Evolutionary conservation across 2,329 filamentous ascomycete species (phyloP), one percentile per base, ranked within the genome.

Genomic region (Aspergillus sp.): DNA sequence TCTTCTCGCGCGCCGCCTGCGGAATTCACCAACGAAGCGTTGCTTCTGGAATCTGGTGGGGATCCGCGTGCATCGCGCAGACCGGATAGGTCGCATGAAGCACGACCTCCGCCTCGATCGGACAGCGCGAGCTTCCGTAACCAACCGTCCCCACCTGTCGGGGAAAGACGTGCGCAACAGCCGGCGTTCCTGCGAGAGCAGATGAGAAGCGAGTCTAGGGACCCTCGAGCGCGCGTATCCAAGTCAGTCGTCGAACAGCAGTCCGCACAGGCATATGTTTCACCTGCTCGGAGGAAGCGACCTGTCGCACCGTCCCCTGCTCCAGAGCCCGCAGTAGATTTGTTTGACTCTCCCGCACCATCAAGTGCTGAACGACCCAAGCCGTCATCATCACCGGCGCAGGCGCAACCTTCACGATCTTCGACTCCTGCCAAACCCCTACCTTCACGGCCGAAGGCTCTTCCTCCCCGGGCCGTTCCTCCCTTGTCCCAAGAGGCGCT

Each of bases 241-340:
- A 87, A 90, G 65, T 85, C 92, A 70, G 85, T 85, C 0, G 82
- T 89, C 11, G 92, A 96, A 70, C 90, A 96, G 63, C 88, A 96
- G 73, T 88, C 85, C 52, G 84, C 90, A 14, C 87, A 96, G 67
- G 90, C 89, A 31, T 97, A 98, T 73, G 84, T 97, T 57, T 97
- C 93, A 72, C 91, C 92, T 52, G 90, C 90, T 22, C 85, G 92
- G 66, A 85, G 92, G 69, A 94, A 89, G 73, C 75, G 86, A 10
- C 83, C 81, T 26, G 80, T 82, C 52, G 77, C 80, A 20, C 73
- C 77, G 62, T 79, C 72, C 18, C 75, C 79, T 11, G 71, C 75
- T 42, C 62, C 77, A 7, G 77, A 81, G 60, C 72, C 77, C 2
- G 83, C 87, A 61, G 78, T 83, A 2, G 89, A 93, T 71, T 78